A percentile compares a stretch with the other conserved stretches of the same genome.
Evolutionary conservation across 305 asterid genomes (phyloP).

Genomic region (Caryopteris hybrid): DNA sequence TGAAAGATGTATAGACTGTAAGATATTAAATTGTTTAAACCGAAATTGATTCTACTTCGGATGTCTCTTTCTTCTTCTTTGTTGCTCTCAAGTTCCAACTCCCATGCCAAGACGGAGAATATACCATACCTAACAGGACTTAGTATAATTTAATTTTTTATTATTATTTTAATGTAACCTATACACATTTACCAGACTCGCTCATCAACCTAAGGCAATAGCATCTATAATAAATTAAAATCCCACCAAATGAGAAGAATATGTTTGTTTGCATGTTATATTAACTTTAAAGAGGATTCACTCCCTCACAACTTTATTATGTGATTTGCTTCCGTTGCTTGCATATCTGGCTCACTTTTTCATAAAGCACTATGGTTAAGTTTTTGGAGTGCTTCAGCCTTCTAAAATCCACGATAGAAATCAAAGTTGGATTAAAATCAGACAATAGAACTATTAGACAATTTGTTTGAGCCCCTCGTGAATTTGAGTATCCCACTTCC

Average conservation of each 20-base stretch:
- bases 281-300: not conserved
- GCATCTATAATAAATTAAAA: not conserved
- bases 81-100: not conserved
- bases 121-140: not conserved
- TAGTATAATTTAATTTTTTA: not conserved
- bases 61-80: not conserved
- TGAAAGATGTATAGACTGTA: too few species aligned
- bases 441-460: not conserved
- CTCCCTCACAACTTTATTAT: not conserved
- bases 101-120: not conserved
- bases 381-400: not conserved
- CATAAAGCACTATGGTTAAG: not conserved
- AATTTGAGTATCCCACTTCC: not conserved
- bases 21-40: not conserved
- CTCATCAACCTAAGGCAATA: not conserved
- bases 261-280: not conserved
- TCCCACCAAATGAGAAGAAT: slow-evolving; percentile 3
- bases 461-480: not conserved
- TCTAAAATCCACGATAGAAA: slow-evolving; percentile 2
- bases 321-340: not conserved
- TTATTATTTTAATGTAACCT: not conserved
- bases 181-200: not conserved
- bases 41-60: not conserved
- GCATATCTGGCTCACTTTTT: not conserved
- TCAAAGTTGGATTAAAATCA: not conserved